phyloP scores from a whole-genome alignment of 495 filamentous ascomycete species.

The Aspergillus sclerotiicarbonarius region DNA sequence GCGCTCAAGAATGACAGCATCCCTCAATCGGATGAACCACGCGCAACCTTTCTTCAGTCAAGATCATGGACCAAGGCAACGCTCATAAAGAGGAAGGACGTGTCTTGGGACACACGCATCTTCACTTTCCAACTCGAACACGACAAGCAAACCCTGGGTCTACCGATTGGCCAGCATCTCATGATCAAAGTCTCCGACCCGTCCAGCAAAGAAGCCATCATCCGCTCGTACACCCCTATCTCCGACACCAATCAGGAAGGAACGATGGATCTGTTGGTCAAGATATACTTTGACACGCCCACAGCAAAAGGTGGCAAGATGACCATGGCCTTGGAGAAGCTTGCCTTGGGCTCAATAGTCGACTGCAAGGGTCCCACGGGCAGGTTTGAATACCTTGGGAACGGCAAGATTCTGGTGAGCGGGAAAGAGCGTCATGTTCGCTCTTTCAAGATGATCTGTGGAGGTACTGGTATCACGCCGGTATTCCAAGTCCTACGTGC shows the following conservation, averaged over 20 bases:
- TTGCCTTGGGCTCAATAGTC: constrained; percentile 66
- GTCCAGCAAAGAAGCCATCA: constrained; percentile 63
- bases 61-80: constrained; percentile 68
- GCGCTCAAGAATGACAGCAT: constrained; percentile 40
- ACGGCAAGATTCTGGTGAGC: constrained; percentile 62
- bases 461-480: constrained; percentile 85
- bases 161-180: constrained; percentile 87
- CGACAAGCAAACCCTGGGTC: constrained; percentile 65
- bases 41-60: constrained; percentile 66
- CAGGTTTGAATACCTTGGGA: constrained; percentile 77
- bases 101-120: constrained; percentile 81
- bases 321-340: constrained; percentile 74
- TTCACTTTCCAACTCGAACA: constrained; percentile 82
- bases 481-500: constrained; percentile 86
- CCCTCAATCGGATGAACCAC: constrained; percentile 35
- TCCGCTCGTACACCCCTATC: constrained; percentile 87
- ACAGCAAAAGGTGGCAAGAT: constrained; percentile 71
- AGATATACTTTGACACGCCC: constrained; percentile 73
- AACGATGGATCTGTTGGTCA: constrained; percentile 71
- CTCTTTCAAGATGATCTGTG: constrained; percentile 86
- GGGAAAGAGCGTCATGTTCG: constrained; percentile 57
- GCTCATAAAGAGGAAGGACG: constrained; percentile 59
- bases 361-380: constrained; percentile 93
- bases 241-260: constrained; percentile 62
- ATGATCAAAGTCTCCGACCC: constrained; percentile 80